Percentiles rank a stretch among this genome's conserved stretches.
Conservation (phyloP, 805 yeast species). For the Maudiozyma pseudohumilis region DNA sequence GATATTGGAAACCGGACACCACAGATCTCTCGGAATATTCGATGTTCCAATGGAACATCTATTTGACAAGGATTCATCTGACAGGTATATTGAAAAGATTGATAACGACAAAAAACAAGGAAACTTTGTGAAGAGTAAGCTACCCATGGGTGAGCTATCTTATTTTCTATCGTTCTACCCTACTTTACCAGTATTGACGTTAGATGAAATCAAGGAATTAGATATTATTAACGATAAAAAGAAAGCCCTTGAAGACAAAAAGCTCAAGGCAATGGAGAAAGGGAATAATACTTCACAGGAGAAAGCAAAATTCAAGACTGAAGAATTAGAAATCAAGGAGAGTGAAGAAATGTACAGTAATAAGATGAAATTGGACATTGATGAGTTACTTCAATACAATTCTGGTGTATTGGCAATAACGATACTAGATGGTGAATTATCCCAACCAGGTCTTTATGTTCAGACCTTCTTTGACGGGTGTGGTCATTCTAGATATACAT, state of each 20-base stretch:
- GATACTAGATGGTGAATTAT: slow-evolving; percentile 43
- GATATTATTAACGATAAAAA: slow-evolving; percentile 31
- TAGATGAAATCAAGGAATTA: slow-evolving; percentile 54
- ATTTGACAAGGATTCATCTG: slow-evolving; percentile 49
- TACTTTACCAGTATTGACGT: slow-evolving; percentile 56
- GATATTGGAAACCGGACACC: slow-evolving; percentile 57
- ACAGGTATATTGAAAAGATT: slow-evolving; percentile 46
- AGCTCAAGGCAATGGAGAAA: slow-evolving; percentile 24
- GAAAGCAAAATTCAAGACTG: slow-evolving; percentile 19
- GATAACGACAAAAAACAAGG: slow-evolving; percentile 47
- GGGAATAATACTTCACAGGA: slow-evolving; percentile 17
- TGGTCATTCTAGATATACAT: slow-evolving; percentile 48
- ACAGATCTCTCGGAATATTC: slow-evolving; percentile 74
- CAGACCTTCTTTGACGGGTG: slow-evolving; percentile 66
- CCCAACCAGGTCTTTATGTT: slow-evolving; percentile 47
- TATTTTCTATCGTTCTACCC: slow-evolving; percentile 77
- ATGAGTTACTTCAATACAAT: slow-evolving; percentile 43
- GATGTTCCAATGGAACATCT: slow-evolving; percentile 53
- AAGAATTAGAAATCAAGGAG: slow-evolving; percentile 22
- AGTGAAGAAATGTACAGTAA: slow-evolving; percentile 30
- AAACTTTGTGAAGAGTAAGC: slow-evolving; percentile 55
- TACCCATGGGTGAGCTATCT: slow-evolving; percentile 65
- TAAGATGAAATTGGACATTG: slow-evolving; percentile 43
- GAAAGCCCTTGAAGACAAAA: slow-evolving; percentile 25
- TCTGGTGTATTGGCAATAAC: slow-evolving; percentile 67